A percentile compares a stretch with the other conserved stretches of the same genome.
phyloP scores from a whole-genome alignment of 2,329 filamentous ascomycete species.

The Chaetomiaceae sp. region DNA sequence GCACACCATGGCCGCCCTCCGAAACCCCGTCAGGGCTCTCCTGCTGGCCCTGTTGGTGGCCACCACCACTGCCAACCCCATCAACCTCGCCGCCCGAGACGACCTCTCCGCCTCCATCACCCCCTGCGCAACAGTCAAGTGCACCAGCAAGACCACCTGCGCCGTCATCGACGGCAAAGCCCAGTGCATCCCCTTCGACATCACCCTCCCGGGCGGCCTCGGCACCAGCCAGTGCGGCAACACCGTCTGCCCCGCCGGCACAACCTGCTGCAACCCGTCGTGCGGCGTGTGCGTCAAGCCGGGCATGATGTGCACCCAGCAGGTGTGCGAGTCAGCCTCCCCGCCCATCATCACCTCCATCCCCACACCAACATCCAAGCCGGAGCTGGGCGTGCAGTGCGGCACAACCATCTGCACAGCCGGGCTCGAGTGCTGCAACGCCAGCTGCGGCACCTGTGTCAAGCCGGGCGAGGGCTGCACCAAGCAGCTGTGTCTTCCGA shows the following conservation, averaged over 20 bases:
- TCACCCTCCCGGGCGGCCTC: no score
- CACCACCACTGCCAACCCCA: constrained; percentile 16
- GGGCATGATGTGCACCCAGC: constrained; percentile 19
- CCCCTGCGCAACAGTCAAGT: constrained; percentile 17
- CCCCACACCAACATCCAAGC: no score
- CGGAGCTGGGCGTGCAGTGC: no score
- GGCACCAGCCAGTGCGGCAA: constrained; percentile 21
- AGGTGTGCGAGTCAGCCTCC: constrained; percentile 11
- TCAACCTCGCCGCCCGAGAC: constrained; percentile 1
- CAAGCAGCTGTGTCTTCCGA: constrained; percentile 18
- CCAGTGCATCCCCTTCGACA: constrained; percentile 9
- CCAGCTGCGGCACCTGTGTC: constrained; percentile 23
- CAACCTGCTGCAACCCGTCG: constrained; percentile 23
- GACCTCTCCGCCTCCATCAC: constrained; percentile 10
- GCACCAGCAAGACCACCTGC: constrained; percentile 15
- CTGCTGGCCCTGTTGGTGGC: constrained; percentile 13
- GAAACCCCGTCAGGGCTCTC: no score
- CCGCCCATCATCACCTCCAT: no score
- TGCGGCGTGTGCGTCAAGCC: constrained; percentile 22
- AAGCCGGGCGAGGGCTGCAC: constrained; percentile 20
- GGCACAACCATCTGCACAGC: constrained; percentile 14
- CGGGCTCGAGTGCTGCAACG: constrained; percentile 20
- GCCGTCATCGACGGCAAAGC: constrained; percentile 16
- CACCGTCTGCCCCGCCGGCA: constrained; percentile 15
- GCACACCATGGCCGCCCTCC: no score